These are phyloP conservation scores for Geosmithia putterillii DNA, from an alignment of 2,329 filamentous ascomycete species.

Conservation along the genomic window DNA sequence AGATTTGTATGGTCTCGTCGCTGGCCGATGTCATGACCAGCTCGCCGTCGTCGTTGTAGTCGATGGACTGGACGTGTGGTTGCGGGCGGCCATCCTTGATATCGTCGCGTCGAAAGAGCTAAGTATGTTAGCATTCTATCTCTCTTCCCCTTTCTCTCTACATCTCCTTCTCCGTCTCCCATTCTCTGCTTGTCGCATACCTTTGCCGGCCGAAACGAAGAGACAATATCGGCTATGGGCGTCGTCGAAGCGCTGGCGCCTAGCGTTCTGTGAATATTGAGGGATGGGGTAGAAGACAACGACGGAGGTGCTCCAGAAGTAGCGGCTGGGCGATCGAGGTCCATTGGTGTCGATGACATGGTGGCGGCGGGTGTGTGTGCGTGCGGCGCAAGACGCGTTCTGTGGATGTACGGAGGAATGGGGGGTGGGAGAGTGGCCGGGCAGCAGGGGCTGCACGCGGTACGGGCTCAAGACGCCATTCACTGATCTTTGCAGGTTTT, in stretches of 20 bases:
- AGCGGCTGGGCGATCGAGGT: conserved; percentile 30
- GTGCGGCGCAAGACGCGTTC: neutral
- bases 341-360: conserved; percentile 46
- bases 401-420: neutral
- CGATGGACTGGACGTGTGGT: conserved; percentile 72
- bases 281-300: conserved; percentile 28
- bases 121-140: neutral
- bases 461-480: neutral
- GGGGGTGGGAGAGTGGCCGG: neutral
- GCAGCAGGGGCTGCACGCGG: conserved; percentile 1
- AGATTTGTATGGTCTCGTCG: conserved; percentile 92
- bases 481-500: no score
- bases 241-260: conserved; percentile 33
- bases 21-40: conserved; percentile 82
- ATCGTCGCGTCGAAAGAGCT: conserved; percentile 48
- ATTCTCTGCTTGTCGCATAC: conserved; percentile 25
- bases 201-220: conserved; percentile 68
- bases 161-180: no score
- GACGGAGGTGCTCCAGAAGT: conserved; percentile 18
- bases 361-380: neutral
- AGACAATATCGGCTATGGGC: conserved; percentile 67
- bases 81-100: conserved; percentile 36
- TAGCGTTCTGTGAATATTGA: conserved; percentile 38
- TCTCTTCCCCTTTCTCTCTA: neutral
- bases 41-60: conserved; percentile 93